Evolutionary conservation across 768 basidiomycete species (phyloP), one percentile per base, ranked within the genome.

Genomic region (Tricholoma saponaceum): DNA sequence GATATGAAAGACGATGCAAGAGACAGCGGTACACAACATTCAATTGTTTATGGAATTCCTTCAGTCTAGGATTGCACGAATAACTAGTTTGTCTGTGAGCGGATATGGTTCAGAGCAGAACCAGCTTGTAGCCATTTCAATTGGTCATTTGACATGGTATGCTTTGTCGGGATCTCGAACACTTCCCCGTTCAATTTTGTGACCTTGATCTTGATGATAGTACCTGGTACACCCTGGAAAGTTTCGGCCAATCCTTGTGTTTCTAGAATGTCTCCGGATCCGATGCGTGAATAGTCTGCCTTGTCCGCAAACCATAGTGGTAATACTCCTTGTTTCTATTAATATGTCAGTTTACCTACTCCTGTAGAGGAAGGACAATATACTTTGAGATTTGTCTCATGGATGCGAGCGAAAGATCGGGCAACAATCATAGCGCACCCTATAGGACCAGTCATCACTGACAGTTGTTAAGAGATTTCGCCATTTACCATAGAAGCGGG

Each of bases 371-470:
- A 44, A 44, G 33, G 46, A 26, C 37, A 37, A 54, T 79, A 37
- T 60, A 90, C 93, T 79, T 97, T 97, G 57, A 98, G 74, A 71
- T 98, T 98, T 5, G 95, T 96, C 76, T 98, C 97, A 69, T 99
- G 97, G 52, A 99, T 99, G 52, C 97, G 89, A 62, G 97, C 97
- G 66, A 99, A 98, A 1, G 95, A 98, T 20, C 94, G 80, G 0
- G 94, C 94, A 56, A 97, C 70, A 64, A 98, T 95, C 77, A 94
- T 76, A 5, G 81, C 83, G 66, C 93, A 94, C 16, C 96, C 92
- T 89, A 47, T 41, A 60, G 10, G 33, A 18, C 14, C 32, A 23
- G 7, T 68, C 20, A 63, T 58, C 37, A 12, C 7, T 4, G 16
- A 35, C 20, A 26, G 37, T 33, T 25, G 35, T 12, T 28, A 37